Evolutionary conservation across 1,284 basidiomycete species (phyloP).

Genomic region (Sanghuangporus baumii): DNA sequence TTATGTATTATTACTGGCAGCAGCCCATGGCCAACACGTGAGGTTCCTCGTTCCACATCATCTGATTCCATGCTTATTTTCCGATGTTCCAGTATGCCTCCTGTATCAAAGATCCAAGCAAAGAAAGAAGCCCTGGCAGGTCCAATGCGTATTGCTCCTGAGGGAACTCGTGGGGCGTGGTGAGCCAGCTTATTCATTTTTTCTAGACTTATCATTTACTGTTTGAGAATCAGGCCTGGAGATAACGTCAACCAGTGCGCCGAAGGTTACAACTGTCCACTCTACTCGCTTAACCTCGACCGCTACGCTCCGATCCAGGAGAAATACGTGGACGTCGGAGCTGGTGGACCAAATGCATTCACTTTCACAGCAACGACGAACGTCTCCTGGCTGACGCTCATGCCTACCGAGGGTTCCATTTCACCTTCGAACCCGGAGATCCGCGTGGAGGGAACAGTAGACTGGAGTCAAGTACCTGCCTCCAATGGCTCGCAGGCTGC

Average conservation of each 20-base stretch:
- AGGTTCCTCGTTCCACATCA: constrained; percentile 16
- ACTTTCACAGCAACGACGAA: constrained; percentile 46
- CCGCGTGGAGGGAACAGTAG: constrained; percentile 50
- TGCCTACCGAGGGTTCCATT: constrained; percentile 42
- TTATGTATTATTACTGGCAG: constrained; percentile 66
- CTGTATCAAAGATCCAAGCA: constrained; percentile 50
- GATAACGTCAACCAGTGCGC: constrained; percentile 55
- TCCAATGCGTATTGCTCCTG: constrained; percentile 55
- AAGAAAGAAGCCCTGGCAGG: constrained; percentile 53
- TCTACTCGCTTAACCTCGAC: constrained; percentile 46
- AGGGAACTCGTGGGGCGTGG: constrained; percentile 55
- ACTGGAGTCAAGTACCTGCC: constrained; percentile 48
- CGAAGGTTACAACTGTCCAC: constrained; percentile 43
- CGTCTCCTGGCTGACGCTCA: constrained; percentile 49
- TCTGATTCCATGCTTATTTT: neutral
- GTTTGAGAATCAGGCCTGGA: constrained; percentile 42
- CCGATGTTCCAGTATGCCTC: constrained; percentile 43
- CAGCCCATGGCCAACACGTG: constrained; percentile 59
- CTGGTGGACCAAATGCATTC: constrained; percentile 56
- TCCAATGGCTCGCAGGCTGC: neutral
- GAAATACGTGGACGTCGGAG: constrained; percentile 55
- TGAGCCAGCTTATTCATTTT: constrained; percentile 23
- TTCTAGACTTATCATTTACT: neutral
- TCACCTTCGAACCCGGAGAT: constrained; percentile 41
- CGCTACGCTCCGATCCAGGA: constrained; percentile 45